Evolutionary conservation across 2,329 filamentous ascomycete species (phyloP).

Genomic region (Nannizziopsis arthrosporioides): DNA sequence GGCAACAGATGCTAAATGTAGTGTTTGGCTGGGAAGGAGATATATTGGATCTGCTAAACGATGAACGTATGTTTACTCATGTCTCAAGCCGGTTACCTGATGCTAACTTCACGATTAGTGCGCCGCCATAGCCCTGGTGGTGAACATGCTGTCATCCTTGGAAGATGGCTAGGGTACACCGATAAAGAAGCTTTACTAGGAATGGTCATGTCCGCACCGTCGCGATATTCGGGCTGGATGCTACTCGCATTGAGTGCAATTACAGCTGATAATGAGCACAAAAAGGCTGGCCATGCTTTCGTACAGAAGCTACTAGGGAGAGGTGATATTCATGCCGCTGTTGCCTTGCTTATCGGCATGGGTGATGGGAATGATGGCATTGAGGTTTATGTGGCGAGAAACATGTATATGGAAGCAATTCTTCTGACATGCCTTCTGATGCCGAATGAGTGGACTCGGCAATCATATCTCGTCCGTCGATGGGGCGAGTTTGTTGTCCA

Average conservation of each 20-base stretch:
- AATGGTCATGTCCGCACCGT: constrained; percentile 64
- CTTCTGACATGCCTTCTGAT: constrained; percentile 74
- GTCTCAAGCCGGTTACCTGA: no score
- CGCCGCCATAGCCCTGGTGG: constrained; percentile 61
- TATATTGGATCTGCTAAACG: constrained; percentile 65
- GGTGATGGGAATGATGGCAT: constrained; percentile 90
- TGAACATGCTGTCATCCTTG: constrained; percentile 65
- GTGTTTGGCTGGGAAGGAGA: constrained; percentile 94
- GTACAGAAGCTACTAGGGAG: constrained; percentile 81
- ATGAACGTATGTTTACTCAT: constrained; percentile 50
- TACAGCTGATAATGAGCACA: constrained; percentile 63
- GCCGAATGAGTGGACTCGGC: constrained; percentile 80
- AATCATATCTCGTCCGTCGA: constrained; percentile 75
- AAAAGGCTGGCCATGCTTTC: constrained; percentile 81
- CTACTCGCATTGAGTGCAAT: constrained; percentile 81
- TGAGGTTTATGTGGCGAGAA: constrained; percentile 88
- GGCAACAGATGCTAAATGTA: constrained; percentile 79
- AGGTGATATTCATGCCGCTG: constrained; percentile 82
- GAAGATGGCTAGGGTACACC: constrained; percentile 86
- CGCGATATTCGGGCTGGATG: constrained; percentile 96
- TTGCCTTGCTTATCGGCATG: constrained; percentile 83
- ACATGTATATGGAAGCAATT: constrained; percentile 83
- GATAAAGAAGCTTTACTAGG: constrained; percentile 70
- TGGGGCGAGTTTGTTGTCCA: constrained; percentile 91
- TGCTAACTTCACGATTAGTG: constrained; percentile 34